phyloP scores from a whole-genome alignment of 1,284 basidiomycete genomes.

The Sporisorium graminicola region DNA sequence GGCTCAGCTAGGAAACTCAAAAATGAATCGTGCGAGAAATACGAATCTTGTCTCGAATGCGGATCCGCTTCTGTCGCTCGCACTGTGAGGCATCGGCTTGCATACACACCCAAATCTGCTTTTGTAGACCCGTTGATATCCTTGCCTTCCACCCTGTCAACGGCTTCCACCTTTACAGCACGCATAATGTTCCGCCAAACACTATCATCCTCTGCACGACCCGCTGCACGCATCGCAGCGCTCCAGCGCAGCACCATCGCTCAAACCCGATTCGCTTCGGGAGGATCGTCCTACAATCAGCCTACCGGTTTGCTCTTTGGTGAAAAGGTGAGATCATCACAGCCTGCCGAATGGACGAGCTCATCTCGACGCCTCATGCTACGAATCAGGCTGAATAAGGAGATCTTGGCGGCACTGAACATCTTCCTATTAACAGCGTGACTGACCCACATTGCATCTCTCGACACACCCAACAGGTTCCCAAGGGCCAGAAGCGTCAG shows the following conservation, averaged over 20 bases:
- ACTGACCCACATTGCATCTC: not conserved
- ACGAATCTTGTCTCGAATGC: not conserved
- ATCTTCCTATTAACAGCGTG: not conserved
- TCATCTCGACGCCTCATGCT: not conserved
- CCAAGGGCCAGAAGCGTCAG: slow-evolving; percentile 81
- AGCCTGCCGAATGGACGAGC: not conserved
- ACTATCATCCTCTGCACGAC: slow-evolving; percentile 34
- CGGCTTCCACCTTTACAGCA: slow-evolving; percentile 8
- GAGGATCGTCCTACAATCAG: slow-evolving; percentile 62
- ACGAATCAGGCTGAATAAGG: not conserved
- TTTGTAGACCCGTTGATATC: not conserved
- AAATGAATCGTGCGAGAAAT: slow-evolving; percentile 26
- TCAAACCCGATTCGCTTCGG: slow-evolving; percentile 48
- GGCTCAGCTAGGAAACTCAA: not conserved
- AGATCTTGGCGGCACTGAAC: not conserved
- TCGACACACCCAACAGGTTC: slow-evolving; percentile 71
- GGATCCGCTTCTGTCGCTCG: slow-evolving; percentile 29
- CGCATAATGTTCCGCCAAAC: slow-evolving; percentile 44
- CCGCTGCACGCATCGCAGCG: slow-evolving; percentile 20
- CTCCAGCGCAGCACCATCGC: slow-evolving; percentile 33
- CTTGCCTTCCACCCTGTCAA: not conserved
- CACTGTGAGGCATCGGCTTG: slow-evolving; percentile 17
- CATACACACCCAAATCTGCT: slow-evolving; percentile 10
- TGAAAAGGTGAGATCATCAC: slow-evolving; percentile 58
- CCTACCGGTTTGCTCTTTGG: slow-evolving; percentile 66